phyloP scores from a whole-genome alignment of 352 stramenopile species.

The Phytopythium delawarense region DNA sequence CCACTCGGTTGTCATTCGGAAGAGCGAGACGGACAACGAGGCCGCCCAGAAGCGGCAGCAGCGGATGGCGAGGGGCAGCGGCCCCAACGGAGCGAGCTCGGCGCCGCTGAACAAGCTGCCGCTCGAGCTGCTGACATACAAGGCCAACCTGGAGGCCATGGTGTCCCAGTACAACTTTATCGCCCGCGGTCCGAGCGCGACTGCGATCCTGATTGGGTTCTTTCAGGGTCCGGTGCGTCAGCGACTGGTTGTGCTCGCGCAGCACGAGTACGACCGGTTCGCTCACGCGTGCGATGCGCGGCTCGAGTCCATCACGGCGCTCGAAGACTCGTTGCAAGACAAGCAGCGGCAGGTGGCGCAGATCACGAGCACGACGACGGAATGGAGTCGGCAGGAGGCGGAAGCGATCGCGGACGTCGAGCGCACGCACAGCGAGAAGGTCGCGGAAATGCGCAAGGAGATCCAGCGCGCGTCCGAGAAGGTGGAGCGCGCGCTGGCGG shows the following conservation, averaged over 20 bases:
- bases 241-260: constrained; percentile 37
- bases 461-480: constrained; percentile 34
- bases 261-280: constrained; percentile 66
- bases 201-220: constrained; percentile 52
- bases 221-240: constrained; percentile 47
- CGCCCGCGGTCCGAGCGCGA: constrained; percentile 43
- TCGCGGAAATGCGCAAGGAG: constrained; percentile 28
- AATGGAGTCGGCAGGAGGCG: constrained; percentile 46
- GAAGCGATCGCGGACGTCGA: constrained; percentile 46
- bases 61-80: background rate
- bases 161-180: constrained; percentile 79
- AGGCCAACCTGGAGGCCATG: constrained; percentile 75
- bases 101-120: constrained; percentile 45
- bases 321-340: constrained; percentile 42
- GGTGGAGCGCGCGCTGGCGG: constrained; percentile 44
- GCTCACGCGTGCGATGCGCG: constrained; percentile 43
- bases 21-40: constrained; percentile 61
- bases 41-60: constrained; percentile 42
- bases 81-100: constrained; percentile 13
- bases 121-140: constrained; percentile 70
- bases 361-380: constrained; percentile 39
- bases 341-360: constrained; percentile 44
- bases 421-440: constrained; percentile 32
- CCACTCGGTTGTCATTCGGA: constrained; percentile 61
- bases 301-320: constrained; percentile 37